Percentiles rank a stretch among this genome's conserved stretches.
phyloP scores from a whole-genome alignment of 2,329 filamentous ascomycete species.

The Sporothrix curviconia region DNA sequence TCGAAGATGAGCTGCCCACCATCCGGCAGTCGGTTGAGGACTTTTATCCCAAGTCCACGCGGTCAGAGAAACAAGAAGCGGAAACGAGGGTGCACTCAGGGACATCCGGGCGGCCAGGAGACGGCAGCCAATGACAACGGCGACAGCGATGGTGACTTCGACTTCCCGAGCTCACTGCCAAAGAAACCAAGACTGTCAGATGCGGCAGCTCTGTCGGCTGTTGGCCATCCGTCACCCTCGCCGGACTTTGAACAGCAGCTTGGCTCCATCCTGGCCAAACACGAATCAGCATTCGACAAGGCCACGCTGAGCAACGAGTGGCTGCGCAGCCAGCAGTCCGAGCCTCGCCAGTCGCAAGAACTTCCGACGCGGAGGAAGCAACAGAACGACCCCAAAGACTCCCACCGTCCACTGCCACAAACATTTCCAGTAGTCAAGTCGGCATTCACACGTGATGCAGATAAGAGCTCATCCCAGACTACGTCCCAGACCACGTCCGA shows the following conservation, averaged over 20 bases:
- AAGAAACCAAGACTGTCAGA: neutral
- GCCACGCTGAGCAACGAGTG: neutral
- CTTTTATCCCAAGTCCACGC: constrained; percentile 54
- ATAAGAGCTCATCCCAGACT: neutral
- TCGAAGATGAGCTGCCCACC: constrained; percentile 62
- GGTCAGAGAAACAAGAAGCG: constrained; percentile 9
- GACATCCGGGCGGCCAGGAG: too few relatives aligned
- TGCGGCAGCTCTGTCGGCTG: neutral
- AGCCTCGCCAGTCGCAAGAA: constrained; percentile 9
- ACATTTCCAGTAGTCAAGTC: constrained; percentile 17
- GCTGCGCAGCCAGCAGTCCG: neutral
- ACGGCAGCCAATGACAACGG: neutral
- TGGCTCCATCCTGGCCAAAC: neutral
- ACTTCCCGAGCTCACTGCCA: too few relatives aligned
- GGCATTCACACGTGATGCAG: neutral
- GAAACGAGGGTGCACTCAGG: neutral
- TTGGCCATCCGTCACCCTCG: neutral
- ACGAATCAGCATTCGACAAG: neutral
- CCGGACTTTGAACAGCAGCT: constrained; percentile 16
- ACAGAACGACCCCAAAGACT: neutral
- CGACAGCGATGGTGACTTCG: too few relatives aligned
- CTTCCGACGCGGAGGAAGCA: neutral
- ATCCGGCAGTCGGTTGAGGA: constrained; percentile 80
- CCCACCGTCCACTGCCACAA: constrained; percentile 14
- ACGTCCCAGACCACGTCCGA: neutral